Conservation (phyloP, 371 early-diverging fungal genomes). For the Rhizopus sp. region DNA sequence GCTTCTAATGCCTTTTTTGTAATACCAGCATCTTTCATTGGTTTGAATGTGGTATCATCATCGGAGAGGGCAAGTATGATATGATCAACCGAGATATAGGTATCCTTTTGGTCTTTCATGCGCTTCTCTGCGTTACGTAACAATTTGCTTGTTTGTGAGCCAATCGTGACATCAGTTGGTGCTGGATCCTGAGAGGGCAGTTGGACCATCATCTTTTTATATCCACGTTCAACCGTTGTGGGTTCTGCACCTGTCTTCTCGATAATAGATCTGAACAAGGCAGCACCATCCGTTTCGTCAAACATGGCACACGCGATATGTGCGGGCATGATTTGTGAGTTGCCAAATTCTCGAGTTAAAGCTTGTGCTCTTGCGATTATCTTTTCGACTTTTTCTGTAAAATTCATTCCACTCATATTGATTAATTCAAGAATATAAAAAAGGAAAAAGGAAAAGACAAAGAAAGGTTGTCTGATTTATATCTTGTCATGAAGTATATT, state of each 20-base stretch:
- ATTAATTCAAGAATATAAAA: neutral
- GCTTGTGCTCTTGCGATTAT: slow-evolving; percentile 64
- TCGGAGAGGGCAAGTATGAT: slow-evolving; percentile 82
- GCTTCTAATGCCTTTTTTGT: slow-evolving; percentile 72
- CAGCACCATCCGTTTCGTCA: slow-evolving; percentile 67
- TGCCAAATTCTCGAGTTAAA: slow-evolving; percentile 77
- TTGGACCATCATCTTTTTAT: slow-evolving; percentile 77
- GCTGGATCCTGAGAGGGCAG: slow-evolving; percentile 88
- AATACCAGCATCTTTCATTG: slow-evolving; percentile 72
- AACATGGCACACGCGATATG: slow-evolving; percentile 83
- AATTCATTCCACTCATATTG: slow-evolving; percentile 66
- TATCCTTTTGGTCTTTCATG: slow-evolving; percentile 82
- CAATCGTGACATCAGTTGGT: slow-evolving; percentile 71
- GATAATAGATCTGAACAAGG: slow-evolving; percentile 70
- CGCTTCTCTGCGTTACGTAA: slow-evolving; percentile 73
- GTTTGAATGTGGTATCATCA: slow-evolving; percentile 58
- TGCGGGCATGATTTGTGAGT: slow-evolving; percentile 77
- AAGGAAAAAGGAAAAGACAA: neutral
- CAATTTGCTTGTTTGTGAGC: slow-evolving; percentile 62
- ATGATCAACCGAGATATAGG: slow-evolving; percentile 88
- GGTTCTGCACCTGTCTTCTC: slow-evolving; percentile 86
- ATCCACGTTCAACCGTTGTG: slow-evolving; percentile 68
- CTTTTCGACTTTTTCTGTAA: slow-evolving; percentile 90
- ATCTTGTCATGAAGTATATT: neutral
- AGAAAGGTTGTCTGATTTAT: neutral